Evolutionary conservation across 768 basidiomycete species (phyloP).

Genomic region (Naganishia friedmannii): DNA sequence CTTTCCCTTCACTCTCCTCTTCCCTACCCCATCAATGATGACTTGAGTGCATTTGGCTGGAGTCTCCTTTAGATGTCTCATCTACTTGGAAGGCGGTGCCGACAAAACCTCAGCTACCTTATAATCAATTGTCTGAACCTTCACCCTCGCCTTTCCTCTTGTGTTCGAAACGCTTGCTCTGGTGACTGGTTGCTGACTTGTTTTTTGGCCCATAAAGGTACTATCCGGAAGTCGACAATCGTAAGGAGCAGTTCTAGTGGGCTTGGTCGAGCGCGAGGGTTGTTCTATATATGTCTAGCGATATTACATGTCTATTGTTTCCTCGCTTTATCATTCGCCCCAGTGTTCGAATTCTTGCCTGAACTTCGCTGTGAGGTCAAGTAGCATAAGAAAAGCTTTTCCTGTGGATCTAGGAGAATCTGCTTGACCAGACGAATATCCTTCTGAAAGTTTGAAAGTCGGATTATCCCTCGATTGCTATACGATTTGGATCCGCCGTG

Average conservation of each 20-base stretch:
- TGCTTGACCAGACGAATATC: no score
- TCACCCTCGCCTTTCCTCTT: not conserved
- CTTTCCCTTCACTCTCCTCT: not conserved
- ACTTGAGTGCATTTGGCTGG: slow-evolving; percentile 38
- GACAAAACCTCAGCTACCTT: slow-evolving; percentile 35
- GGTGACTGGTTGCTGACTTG: slow-evolving; percentile 11
- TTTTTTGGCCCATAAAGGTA: not conserved
- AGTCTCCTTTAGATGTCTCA: slow-evolving; percentile 26
- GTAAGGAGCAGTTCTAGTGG: not conserved
- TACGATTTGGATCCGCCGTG: no score
- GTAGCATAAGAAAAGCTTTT: no score
- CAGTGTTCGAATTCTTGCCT: no score
- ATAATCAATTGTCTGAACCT: slow-evolving; percentile 30
- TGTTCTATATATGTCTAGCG: not conserved
- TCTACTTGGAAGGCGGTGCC: slow-evolving; percentile 30
- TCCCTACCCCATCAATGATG: slow-evolving; percentile 27
- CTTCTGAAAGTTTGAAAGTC: no score
- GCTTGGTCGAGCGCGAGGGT: not conserved
- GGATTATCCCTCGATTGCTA: no score
- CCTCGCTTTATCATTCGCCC: no score
- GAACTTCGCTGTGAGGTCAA: no score
- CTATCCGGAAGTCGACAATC: not conserved
- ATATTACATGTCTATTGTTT: no score
- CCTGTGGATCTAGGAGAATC: no score
- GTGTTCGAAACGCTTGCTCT: slow-evolving; percentile 7